Conservation (phyloP, 371 early-diverging fungal genomes). For the Mortierella sp. region DNA sequence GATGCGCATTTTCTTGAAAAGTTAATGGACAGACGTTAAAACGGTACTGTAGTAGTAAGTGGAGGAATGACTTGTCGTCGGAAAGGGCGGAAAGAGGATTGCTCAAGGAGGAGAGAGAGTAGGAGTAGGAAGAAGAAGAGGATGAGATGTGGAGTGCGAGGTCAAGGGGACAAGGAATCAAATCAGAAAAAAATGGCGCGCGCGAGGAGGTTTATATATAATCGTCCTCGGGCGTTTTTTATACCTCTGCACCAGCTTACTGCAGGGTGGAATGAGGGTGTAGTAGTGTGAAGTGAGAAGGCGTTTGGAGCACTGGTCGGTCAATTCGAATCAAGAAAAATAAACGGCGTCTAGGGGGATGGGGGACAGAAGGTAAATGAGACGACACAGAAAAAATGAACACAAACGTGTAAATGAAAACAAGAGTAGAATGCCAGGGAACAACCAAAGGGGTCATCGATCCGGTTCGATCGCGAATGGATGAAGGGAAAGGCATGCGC, state of each 20-base stretch:
- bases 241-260: background rate
- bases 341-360: background rate
- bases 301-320: background rate
- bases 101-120: background rate
- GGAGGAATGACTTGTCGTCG: constrained; percentile 11
- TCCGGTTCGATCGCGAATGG: background rate
- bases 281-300: background rate
- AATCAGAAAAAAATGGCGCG: constrained; percentile 9
- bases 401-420: constrained; percentile 1
- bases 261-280: background rate
- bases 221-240: background rate
- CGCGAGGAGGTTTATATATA: background rate
- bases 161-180: background rate
- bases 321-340: background rate
- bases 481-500: background rate
- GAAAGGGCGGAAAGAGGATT: background rate
- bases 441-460: background rate
- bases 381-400: background rate
- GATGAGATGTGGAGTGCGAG: background rate
- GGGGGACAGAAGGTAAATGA: background rate
- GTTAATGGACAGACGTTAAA: background rate
- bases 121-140: background rate
- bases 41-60: background rate
- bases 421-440: background rate
- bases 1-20: constrained; percentile 28